Base-by-base conservation (phyloP, 441 rosid genomes). In the Monsonia emarginata region DNA sequence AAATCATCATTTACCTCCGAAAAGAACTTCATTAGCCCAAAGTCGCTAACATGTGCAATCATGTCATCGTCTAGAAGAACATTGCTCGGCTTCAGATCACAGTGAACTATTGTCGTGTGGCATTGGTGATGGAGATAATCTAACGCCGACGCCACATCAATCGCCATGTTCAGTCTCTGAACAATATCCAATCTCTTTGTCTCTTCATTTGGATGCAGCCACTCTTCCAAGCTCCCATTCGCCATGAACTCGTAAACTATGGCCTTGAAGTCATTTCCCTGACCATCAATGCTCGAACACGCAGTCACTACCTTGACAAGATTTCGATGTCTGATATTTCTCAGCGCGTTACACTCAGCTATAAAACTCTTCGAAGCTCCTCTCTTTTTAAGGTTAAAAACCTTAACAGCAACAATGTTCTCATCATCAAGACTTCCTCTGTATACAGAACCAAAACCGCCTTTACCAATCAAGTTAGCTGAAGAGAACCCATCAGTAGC, bases 71-170 rank as follows among this genome's bases (percentile, higher is more conserved):
- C 66, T 0, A 61, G 1, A 44, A 68, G 72, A 68, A 68, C 0
- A 34, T 68, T 61, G 36, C 72, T 30, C 0, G 71, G 65, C 60
- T 68, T 68, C 3, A 68, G 71, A 22, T 68, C 71, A 61, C 71
- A 68, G 44, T 68, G 72, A n/a, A 46, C 30, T 0, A 61, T 24
- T 0, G 13, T 1, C 0, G 2, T 52, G n/a, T 68, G 46, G 34
- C 65, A 30, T 0, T 44, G 66, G 31, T 68, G 31, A 30, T 68
- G 72, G 4, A 68, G 65, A 61, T 68, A 61, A 8, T 68, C 72
- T 13, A 61, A 2, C 0, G 14, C 18, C 0, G 44, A 46, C 0
- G 72, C 66, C 0, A 68, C 52, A 3, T 68, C 72, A 0, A 48
- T 18, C 18, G 65, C 60, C 26, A 40, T 67, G 31, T 59, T 59